phyloP scores from a whole-genome alignment of 1,284 basidiomycete species.

The Phellinidium pouzarii region DNA sequence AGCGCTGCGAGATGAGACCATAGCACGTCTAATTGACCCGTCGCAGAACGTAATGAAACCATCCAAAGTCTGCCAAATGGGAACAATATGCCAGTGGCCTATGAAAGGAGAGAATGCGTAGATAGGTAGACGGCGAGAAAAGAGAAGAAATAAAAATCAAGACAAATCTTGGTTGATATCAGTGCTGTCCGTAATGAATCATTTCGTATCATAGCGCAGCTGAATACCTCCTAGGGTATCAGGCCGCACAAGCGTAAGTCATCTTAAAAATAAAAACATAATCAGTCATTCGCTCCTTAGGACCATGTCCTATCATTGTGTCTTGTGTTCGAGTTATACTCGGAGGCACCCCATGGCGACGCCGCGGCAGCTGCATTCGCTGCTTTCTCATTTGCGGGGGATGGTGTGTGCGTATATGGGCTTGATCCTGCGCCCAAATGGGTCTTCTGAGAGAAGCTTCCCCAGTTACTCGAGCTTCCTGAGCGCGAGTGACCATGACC shows the following conservation, averaged over 20 bases:
- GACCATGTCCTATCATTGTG: conserved; percentile 19
- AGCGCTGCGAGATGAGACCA: no score
- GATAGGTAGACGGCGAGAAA: conserved; percentile 14
- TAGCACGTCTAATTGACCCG: no score
- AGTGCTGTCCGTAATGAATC: conserved; percentile 14
- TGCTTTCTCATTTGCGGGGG: conserved; percentile 50
- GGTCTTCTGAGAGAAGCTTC: conserved; percentile 46
- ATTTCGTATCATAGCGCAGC: conserved; percentile 9
- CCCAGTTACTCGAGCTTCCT: conserved; percentile 76
- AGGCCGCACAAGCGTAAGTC: conserved; percentile 7
- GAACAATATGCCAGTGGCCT: background rate
- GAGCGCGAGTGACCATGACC: conserved; percentile 66
- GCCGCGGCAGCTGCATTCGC: conserved; percentile 27
- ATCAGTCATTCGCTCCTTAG: conserved; percentile 5
- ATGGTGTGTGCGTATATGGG: conserved; percentile 52
- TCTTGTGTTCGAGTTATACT: conserved; percentile 31
- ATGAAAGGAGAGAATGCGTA: background rate
- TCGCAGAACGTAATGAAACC: no score
- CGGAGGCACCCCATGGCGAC: conserved; percentile 62
- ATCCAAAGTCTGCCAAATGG: background rate
- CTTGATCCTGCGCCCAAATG: conserved; percentile 36
- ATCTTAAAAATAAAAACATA: conserved; percentile 17
- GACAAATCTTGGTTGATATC: conserved; percentile 16
- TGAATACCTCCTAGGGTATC: background rate
- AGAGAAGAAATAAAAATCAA: conserved; percentile 23